Evolutionary conservation across 106 monocot species (phyloP).

Genomic region (Amphibolis antarctica): DNA sequence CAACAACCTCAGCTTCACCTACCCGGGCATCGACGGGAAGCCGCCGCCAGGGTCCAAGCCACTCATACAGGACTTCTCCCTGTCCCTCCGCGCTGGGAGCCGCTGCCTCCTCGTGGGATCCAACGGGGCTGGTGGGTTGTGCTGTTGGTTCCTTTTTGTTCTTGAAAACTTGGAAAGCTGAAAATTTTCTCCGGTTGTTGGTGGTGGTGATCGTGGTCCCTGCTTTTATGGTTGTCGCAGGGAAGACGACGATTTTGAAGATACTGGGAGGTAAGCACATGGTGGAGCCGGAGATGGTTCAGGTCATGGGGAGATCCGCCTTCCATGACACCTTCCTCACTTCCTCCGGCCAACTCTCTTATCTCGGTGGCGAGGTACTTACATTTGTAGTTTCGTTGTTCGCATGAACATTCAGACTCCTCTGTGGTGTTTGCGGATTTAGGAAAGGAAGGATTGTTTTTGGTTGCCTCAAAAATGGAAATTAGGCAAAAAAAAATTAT

Average conservation of each 20-base stretch:
- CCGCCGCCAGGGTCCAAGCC: constrained; percentile 84
- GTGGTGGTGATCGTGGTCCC: not conserved
- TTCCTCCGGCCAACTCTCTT: constrained; percentile 73
- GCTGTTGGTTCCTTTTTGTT: not conserved
- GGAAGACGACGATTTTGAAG: constrained; percentile 52
- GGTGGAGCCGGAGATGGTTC: constrained; percentile 82
- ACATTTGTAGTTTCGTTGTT: too few relatives aligned
- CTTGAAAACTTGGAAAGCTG: not conserved
- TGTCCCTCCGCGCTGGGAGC: constrained; percentile 51
- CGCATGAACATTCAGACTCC: too few relatives aligned
- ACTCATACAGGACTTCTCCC: constrained; percentile 68
- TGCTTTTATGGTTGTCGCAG: constrained; percentile 12
- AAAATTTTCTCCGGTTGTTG: not conserved
- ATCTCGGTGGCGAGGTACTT: constrained; percentile 78
- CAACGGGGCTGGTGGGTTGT: constrained; percentile 81
- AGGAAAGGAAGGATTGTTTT: too few relatives aligned
- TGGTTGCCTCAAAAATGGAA: too few relatives aligned
- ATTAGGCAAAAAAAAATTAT: too few relatives aligned
- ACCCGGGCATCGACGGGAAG: constrained; percentile 89
- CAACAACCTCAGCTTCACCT: constrained; percentile 64
- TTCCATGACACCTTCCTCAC: constrained; percentile 90
- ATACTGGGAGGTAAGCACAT: constrained; percentile 93
- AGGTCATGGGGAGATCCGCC: constrained; percentile 62
- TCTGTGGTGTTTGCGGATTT: too few relatives aligned
- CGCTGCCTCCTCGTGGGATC: constrained; percentile 94